These are phyloP conservation scores for Sporothrix luriei DNA, from an alignment of 2,329 filamentous ascomycete species.

Conservation along the genomic window DNA sequence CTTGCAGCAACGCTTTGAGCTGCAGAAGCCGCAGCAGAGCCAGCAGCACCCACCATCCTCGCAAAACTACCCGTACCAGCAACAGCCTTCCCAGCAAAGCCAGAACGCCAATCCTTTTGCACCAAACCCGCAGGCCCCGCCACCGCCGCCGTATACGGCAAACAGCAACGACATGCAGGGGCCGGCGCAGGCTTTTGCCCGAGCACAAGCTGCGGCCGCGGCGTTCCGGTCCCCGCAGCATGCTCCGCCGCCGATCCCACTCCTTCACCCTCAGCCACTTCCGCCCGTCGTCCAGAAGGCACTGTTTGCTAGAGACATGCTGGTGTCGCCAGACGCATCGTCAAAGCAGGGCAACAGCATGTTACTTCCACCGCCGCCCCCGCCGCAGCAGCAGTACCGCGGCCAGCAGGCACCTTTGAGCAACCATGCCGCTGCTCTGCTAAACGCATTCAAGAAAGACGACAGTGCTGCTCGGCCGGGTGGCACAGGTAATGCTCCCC, in stretches of 20 bases:
- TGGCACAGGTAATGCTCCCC: neutral
- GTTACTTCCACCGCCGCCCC: conserved; percentile 33
- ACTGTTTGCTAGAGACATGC: conserved; percentile 51
- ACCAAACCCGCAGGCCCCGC: neutral
- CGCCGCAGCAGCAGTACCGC: conserved; percentile 34
- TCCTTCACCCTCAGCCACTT: conserved; percentile 54
- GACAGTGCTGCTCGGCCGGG: neutral
- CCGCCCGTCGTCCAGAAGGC: conserved; percentile 60
- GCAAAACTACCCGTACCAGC: neutral
- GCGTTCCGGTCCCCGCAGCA: conserved; percentile 16
- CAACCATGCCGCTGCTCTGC: conserved; percentile 45
- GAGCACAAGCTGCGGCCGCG: conserved; percentile 6
- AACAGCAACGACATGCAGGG: conserved; percentile 16
- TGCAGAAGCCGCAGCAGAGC: conserved; percentile 16
- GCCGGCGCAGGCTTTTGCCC: conserved; percentile 16
- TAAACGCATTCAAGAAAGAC: conserved; percentile 48
- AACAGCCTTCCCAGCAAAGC: neutral
- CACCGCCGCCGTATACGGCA: conserved; percentile 21
- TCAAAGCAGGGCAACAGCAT: conserved; percentile 11
- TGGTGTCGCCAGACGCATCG: conserved; percentile 44
- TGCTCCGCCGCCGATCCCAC: conserved; percentile 38
- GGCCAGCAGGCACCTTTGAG: conserved; percentile 40
- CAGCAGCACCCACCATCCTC: conserved; percentile 8
- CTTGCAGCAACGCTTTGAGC: conserved; percentile 22
- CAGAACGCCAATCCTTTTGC: conserved; percentile 28